Conservation (phyloP, 2,329 filamentous ascomycete species). For the Xylaria sp. region DNA sequence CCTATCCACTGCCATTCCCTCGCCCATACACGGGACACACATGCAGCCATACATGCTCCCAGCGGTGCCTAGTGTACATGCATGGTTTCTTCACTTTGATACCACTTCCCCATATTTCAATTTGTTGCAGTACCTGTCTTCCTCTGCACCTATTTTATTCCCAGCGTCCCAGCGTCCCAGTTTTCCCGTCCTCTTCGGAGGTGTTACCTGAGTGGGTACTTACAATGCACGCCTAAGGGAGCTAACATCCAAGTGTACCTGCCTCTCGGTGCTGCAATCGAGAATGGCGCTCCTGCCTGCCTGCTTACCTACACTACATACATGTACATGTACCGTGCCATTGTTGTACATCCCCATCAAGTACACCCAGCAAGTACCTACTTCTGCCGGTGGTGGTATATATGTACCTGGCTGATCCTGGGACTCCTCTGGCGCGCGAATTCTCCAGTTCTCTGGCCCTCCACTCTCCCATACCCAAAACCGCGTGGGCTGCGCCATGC, state of each 20-base stretch:
- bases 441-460: slow-evolving; percentile 32
- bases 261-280: slow-evolving; percentile 35
- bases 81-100: slow-evolving; percentile 19
- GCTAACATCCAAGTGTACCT: slow-evolving; percentile 35
- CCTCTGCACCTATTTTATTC: slow-evolving; percentile 17
- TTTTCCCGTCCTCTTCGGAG: slow-evolving; percentile 11
- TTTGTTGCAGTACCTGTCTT: background rate
- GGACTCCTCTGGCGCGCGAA: slow-evolving; percentile 20
- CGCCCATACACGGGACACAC: slow-evolving; percentile 13
- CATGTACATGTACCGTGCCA: slow-evolving; percentile 34
- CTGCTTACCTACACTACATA: slow-evolving; percentile 24
- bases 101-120: slow-evolving; percentile 22
- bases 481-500: slow-evolving; percentile 38
- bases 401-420: slow-evolving; percentile 25
- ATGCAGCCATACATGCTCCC: slow-evolving; percentile 21
- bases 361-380: slow-evolving; percentile 19
- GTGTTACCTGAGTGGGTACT: slow-evolving; percentile 33
- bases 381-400: slow-evolving; percentile 12
- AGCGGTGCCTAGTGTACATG: slow-evolving; percentile 18
- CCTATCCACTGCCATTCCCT: slow-evolving; percentile 26
- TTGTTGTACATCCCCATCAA: slow-evolving; percentile 24
- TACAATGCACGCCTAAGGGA: slow-evolving; percentile 20
- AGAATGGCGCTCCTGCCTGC: slow-evolving; percentile 28
- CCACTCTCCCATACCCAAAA: slow-evolving; percentile 32
- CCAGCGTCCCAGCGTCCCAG: slow-evolving; percentile 3